Conservation (phyloP, 805 yeast species). For the Saturnispora gosingensis region DNA sequence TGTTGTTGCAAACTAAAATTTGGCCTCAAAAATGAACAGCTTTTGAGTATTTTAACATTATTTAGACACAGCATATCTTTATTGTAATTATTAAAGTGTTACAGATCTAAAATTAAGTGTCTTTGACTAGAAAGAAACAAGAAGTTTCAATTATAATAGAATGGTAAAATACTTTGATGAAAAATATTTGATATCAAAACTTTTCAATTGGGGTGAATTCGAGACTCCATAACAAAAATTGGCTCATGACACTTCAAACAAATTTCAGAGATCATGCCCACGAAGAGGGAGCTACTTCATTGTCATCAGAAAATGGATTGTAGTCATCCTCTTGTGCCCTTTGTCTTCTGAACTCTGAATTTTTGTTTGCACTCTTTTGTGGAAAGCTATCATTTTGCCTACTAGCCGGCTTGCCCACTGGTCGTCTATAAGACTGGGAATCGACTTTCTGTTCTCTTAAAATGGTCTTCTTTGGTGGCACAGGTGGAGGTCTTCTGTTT, state of each 20-base stretch:
- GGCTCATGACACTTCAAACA: background rate
- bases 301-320: slow-evolving; percentile 27
- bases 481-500: slow-evolving; percentile 21
- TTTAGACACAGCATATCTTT: background rate
- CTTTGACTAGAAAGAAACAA: background rate
- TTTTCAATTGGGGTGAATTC: background rate
- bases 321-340: slow-evolving; percentile 17
- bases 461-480: slow-evolving; percentile 19
- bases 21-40: background rate
- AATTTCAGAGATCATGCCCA: slow-evolving; percentile 18
- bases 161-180: background rate
- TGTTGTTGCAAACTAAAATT: slow-evolving; percentile 1
- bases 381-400: background rate
- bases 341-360: background rate
- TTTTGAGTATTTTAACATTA: background rate
- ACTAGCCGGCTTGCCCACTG: background rate
- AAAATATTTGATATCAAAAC: background rate
- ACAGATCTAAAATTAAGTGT: background rate
- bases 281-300: slow-evolving; percentile 22
- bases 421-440: background rate
- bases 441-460: slow-evolving; percentile 10
- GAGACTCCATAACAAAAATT: background rate
- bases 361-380: background rate
- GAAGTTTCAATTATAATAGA: background rate
- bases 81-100: background rate